Conservation (phyloP, 352 stramenopile species). For the Pythium utonaiense region DNA sequence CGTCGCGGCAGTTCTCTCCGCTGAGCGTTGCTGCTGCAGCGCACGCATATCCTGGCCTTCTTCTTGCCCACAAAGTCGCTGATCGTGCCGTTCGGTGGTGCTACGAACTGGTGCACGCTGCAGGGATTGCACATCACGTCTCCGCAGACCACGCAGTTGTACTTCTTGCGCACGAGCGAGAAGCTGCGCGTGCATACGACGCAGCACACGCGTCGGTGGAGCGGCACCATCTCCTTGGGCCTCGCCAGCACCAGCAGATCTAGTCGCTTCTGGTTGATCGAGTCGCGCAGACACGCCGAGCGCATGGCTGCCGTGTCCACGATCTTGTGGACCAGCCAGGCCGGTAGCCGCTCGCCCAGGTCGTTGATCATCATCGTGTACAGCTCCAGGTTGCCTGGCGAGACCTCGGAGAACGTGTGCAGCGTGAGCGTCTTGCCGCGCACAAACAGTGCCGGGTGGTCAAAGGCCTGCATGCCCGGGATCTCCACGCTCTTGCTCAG, state of each 20-base stretch:
- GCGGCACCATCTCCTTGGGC: slow-evolving; percentile 65
- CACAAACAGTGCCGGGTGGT: slow-evolving; percentile 57
- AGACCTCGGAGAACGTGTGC: slow-evolving; percentile 64
- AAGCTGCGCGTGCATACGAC: slow-evolving; percentile 81
- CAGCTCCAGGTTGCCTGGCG: slow-evolving; percentile 59
- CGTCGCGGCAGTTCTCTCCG: slow-evolving; percentile 50
- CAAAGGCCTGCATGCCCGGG: slow-evolving; percentile 38
- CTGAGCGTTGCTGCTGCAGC: slow-evolving; percentile 67
- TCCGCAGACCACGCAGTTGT: slow-evolving; percentile 76
- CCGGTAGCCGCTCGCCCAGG: slow-evolving; percentile 62
- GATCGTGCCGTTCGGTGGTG: slow-evolving; percentile 34
- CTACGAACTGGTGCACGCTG: slow-evolving; percentile 73
- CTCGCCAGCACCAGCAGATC: slow-evolving; percentile 66
- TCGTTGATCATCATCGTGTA: slow-evolving; percentile 84
- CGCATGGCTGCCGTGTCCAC: slow-evolving; percentile 73
- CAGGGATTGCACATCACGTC: slow-evolving; percentile 83
- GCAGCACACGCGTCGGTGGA: slow-evolving; percentile 71
- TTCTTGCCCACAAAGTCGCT: slow-evolving; percentile 49
- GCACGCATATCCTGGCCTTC: slow-evolving; percentile 74
- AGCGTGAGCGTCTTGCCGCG: slow-evolving; percentile 72
- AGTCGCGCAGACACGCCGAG: slow-evolving; percentile 68
- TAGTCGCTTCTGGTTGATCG: slow-evolving; percentile 72
- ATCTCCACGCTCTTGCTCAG: slow-evolving; percentile 76
- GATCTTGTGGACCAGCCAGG: slow-evolving; percentile 83
- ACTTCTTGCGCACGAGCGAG: slow-evolving; percentile 82